Conservation (phyloP, 139 green algal genomes). For the Closterium sp. region DNA sequence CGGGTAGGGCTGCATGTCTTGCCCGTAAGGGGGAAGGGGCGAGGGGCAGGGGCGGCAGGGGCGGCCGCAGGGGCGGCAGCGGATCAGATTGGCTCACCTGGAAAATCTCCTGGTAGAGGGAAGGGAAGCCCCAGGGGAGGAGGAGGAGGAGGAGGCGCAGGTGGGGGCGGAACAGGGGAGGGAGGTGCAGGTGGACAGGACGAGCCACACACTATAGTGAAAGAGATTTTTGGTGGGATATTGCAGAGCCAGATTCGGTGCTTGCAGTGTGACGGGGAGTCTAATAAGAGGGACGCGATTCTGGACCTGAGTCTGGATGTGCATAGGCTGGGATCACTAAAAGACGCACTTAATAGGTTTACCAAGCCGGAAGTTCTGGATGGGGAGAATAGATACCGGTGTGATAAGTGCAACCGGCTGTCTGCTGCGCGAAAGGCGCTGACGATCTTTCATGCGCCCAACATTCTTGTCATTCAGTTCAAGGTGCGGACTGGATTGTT, state of each 20-base stretch:
- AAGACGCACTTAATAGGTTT: conserved; percentile 47
- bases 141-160: too few species aligned
- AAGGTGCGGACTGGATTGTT: conserved; percentile 24
- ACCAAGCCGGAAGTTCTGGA: conserved; percentile 51
- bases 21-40: neutral
- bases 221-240: conserved; percentile 48
- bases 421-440: conserved; percentile 38
- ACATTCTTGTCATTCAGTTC: conserved; percentile 51
- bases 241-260: conserved; percentile 76
- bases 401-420: conserved; percentile 43
- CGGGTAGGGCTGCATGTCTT: neutral
- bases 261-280: conserved; percentile 73
- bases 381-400: conserved; percentile 58
- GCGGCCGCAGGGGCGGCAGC: neutral
- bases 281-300: conserved; percentile 81
- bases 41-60: neutral
- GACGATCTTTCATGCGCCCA: conserved; percentile 35
- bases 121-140: neutral
- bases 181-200: conserved; percentile 22
- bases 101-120: neutral
- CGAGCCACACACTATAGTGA: conserved; percentile 38
- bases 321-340: conserved; percentile 3
- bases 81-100: neutral
- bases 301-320: conserved; percentile 92
- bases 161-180: conserved; percentile 17